Conservation (phyloP, 192 early-diverging fungal species). For the Coemansia sp. region DNA sequence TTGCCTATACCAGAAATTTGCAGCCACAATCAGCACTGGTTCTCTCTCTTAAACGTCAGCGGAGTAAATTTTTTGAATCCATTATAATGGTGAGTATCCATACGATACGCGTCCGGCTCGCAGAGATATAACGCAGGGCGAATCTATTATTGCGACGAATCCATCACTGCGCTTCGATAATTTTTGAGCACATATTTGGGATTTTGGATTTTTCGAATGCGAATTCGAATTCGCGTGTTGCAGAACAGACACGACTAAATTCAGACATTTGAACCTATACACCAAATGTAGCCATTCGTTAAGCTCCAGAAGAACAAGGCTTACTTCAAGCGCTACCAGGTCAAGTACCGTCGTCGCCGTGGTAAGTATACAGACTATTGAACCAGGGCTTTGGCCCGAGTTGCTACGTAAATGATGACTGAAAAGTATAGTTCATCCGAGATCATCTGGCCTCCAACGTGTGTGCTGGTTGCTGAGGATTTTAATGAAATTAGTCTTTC, state of each 20-base stretch:
- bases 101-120: not conserved
- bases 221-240: no score
- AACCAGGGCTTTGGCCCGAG: not conserved
- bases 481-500: constrained; percentile 64
- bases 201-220: not conserved
- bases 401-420: constrained; percentile 57
- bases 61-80: constrained; percentile 43
- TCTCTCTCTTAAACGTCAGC: constrained; percentile 34
- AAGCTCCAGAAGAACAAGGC: constrained; percentile 96
- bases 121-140: not conserved
- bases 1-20: not conserved
- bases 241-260: not conserved
- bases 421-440: constrained; percentile 79
- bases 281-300: constrained; percentile 59
- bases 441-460: constrained; percentile 49
- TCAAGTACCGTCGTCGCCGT: constrained; percentile 98
- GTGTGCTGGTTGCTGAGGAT: constrained; percentile 57
- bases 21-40: not conserved
- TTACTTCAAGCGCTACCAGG: constrained; percentile 99
- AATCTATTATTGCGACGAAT: constrained; percentile 13
- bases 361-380: constrained; percentile 59
- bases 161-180: not conserved
- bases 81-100: constrained; percentile 36
- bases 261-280: not conserved
- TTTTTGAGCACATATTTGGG: not conserved